phyloP scores from a whole-genome alignment of 164 flowering plant species.

The Magnolia sinica region DNA sequence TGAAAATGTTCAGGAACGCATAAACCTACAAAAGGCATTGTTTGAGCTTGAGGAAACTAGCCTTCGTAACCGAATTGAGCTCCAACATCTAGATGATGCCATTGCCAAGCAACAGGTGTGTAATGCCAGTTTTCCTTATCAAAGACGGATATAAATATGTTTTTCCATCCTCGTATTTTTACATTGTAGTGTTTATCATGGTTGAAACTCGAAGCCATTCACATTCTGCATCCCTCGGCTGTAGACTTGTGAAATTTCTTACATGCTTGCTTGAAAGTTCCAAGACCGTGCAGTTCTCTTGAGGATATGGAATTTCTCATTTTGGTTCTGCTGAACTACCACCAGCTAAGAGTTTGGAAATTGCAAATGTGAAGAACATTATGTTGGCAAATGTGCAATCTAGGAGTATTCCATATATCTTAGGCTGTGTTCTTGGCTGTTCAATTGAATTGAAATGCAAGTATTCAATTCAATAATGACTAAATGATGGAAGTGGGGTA shows the following conservation, averaged over 20 bases:
- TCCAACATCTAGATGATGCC: slow-evolving; percentile 83
- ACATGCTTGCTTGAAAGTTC: neutral
- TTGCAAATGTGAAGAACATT: no score
- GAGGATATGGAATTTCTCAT: no score
- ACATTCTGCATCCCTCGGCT: neutral
- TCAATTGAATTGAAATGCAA: no score
- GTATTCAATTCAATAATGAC: no score
- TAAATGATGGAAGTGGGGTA: no score
- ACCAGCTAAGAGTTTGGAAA: no score
- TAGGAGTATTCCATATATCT: no score
- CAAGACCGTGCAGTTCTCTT: neutral
- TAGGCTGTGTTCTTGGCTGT: no score
- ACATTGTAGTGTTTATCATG: neutral
- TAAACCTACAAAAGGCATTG: slow-evolving; percentile 83
- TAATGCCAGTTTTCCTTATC: neutral
- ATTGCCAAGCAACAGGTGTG: slow-evolving; percentile 77
- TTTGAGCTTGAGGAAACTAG: slow-evolving; percentile 90
- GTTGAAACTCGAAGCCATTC: neutral
- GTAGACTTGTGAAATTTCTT: neutral
- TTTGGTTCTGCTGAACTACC: no score
- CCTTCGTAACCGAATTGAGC: slow-evolving; percentile 68
- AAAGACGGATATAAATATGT: neutral
- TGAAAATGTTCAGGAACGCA: slow-evolving; percentile 91
- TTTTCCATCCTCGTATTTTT: neutral
- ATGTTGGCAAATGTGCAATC: no score